Conservation (phyloP, 768 basidiomycete genomes). For the Cystofilobasidium ferigula region DNA sequence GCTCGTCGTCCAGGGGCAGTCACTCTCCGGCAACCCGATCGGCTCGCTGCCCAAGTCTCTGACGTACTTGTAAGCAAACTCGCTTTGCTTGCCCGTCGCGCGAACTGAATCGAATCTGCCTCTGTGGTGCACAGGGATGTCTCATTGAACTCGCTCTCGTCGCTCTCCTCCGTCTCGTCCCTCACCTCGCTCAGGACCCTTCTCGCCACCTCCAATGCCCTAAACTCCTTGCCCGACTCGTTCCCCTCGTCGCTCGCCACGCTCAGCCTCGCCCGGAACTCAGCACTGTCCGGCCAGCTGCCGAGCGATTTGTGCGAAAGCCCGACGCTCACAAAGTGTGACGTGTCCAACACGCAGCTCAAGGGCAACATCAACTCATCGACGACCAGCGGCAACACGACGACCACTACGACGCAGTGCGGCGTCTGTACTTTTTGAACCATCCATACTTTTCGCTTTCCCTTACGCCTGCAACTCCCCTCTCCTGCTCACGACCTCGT, state of each 20-base stretch:
- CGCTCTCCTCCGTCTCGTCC: background rate
- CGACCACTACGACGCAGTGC: conserved; percentile 20
- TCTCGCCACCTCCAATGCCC: conserved; percentile 34
- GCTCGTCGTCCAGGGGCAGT: conserved; percentile 36
- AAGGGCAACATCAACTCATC: background rate
- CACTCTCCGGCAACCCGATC: conserved; percentile 29
- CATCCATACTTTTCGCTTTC: no score
- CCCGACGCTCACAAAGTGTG: conserved; percentile 31
- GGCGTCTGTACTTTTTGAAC: conserved; percentile 27
- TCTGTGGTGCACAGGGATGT: conserved; percentile 31
- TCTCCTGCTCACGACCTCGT: no score
- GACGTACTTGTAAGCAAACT: conserved; percentile 37
- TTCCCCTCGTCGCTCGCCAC: conserved; percentile 33
- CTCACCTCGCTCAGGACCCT: conserved; percentile 10
- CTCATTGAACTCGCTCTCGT: conserved; percentile 35
- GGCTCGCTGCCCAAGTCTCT: conserved; percentile 30
- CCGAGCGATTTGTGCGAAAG: conserved; percentile 31
- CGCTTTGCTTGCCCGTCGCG: background rate
- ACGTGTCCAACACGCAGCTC: conserved; percentile 32
- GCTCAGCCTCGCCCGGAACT: conserved; percentile 34
- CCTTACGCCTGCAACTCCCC: no score
- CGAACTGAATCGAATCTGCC: background rate
- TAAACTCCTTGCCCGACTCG: conserved; percentile 30
- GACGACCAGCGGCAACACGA: conserved; percentile 8
- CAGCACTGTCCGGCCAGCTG: conserved; percentile 32